phyloP scores from a whole-genome alignment of 75 land plant genomes.

The Adiantum capillusveneris region DNA sequence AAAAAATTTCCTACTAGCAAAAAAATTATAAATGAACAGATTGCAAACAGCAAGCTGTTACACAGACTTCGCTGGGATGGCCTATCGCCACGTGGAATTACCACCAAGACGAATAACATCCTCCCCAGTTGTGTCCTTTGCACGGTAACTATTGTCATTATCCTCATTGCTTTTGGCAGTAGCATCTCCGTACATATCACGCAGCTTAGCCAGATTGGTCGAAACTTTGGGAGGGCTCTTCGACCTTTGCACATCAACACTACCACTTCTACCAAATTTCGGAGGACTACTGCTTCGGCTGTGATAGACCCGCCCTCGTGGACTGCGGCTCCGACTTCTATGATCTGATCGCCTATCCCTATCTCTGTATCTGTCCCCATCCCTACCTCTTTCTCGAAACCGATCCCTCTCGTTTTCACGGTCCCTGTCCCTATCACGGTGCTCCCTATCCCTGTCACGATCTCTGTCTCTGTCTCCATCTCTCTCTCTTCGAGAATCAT shows the following conservation, averaged over 20 bases:
- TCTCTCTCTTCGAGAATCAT: conserved; percentile 30
- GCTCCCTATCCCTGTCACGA: conserved; percentile 25
- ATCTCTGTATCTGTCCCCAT: conserved; percentile 20
- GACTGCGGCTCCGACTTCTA: conserved; percentile 49
- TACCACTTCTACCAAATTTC: conserved; percentile 7
- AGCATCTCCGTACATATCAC: conserved; percentile 82
- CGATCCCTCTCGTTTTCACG: conserved; percentile 32
- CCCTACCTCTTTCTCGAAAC: conserved; percentile 18
- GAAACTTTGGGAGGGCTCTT: conserved; percentile 40
- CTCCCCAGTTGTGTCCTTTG: conserved; percentile 50
- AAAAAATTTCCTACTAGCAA: no score
- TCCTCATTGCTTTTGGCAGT: conserved; percentile 31
- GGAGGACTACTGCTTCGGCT: no score
- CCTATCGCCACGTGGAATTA: conserved; percentile 61
- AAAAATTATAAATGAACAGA: no score
- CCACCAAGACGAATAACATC: conserved; percentile 95
- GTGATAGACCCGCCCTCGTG: conserved; percentile 2
- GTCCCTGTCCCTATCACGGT: conserved; percentile 23
- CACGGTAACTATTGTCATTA: conserved; percentile 7
- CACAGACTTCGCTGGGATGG: no score
- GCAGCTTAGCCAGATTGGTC: conserved; percentile 72
- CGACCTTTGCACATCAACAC: conserved; percentile 10
- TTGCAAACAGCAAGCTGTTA: no score
- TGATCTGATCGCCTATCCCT: conserved; percentile 13
- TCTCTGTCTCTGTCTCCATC: conserved; percentile 42